Evolutionary conservation across 352 stramenopile genomes (phyloP).

Genomic region (Globisporangium ultimum): DNA sequence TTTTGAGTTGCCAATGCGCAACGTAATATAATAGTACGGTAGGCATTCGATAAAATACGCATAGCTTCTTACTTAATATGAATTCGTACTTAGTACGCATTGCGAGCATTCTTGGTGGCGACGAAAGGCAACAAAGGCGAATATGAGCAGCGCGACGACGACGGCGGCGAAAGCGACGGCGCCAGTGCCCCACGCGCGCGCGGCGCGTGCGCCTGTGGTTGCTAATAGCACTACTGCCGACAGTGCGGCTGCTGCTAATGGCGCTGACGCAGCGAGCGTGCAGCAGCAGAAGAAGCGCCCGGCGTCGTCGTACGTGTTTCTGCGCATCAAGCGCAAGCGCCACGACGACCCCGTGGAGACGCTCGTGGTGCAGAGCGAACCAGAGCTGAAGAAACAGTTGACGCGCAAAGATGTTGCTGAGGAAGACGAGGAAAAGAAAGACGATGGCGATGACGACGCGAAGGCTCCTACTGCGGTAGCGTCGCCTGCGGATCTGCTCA

Average conservation of each 20-base stretch:
- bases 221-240: neutral
- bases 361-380: constrained; percentile 60
- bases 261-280: neutral
- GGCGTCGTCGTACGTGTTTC: constrained; percentile 53
- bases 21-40: neutral
- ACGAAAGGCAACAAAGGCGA: constrained; percentile 1
- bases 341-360: constrained; percentile 73
- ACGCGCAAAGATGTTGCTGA: neutral
- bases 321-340: constrained; percentile 82
- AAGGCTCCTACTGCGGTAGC: constrained; percentile 1
- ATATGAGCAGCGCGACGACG: constrained; percentile 15
- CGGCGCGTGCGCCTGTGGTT: constrained; percentile 1
- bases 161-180: constrained; percentile 8
- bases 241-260: neutral
- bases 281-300: constrained; percentile 14
- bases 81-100: neutral
- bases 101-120: constrained; percentile 5
- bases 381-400: constrained; percentile 17
- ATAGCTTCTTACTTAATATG: neutral
- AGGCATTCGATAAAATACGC: neutral
- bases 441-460: neutral
- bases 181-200: constrained; percentile 10
- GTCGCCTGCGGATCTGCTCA: constrained; percentile 31
- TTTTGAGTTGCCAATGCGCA: neutral
- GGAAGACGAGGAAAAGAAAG: constrained; percentile 17